Conservation (phyloP, 257 asterid species). For the Lantana camara region DNA sequence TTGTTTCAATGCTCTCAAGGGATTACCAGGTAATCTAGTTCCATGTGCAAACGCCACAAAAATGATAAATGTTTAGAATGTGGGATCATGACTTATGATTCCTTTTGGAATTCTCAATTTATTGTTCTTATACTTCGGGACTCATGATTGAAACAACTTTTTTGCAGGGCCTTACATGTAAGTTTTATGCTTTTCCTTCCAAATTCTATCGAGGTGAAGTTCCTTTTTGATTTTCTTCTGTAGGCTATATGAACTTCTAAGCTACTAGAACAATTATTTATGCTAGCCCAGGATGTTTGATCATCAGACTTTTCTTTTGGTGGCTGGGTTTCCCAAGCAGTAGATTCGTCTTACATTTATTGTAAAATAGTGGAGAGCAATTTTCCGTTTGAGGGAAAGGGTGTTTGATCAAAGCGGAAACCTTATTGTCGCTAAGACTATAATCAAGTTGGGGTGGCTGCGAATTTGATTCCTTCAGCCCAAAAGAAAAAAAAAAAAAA, state of each 20-base stretch:
- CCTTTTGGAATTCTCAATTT: neutral
- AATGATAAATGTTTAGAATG: neutral
- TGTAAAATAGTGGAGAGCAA: neutral
- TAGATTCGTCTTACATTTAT: neutral
- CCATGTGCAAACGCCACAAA: neutral
- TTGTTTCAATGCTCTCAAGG: conserved; percentile 92
- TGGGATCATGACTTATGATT: neutral
- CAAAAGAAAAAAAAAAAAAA: no score
- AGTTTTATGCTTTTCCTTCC: conserved; percentile 43
- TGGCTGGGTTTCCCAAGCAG: neutral
- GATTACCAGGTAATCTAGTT: conserved; percentile 79
- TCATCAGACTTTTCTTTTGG: neutral
- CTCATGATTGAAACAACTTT: conserved; percentile 28
- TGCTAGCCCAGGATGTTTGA: neutral
- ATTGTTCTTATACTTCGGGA: neutral
- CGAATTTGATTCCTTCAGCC: no score
- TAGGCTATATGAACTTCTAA: conserved; percentile 6
- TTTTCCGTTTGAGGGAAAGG: neutral
- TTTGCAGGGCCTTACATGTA: conserved; percentile 97
- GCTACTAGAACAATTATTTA: neutral
- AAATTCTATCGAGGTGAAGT: conserved; percentile 32
- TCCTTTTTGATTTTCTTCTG: neutral
- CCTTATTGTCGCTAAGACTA: neutral
- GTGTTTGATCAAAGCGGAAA: conserved; percentile 1
- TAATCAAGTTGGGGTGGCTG: neutral